Evolutionary conservation across 495 filamentous ascomycete genomes (phyloP).

Genomic region (Corynascus novoguineensis): DNA sequence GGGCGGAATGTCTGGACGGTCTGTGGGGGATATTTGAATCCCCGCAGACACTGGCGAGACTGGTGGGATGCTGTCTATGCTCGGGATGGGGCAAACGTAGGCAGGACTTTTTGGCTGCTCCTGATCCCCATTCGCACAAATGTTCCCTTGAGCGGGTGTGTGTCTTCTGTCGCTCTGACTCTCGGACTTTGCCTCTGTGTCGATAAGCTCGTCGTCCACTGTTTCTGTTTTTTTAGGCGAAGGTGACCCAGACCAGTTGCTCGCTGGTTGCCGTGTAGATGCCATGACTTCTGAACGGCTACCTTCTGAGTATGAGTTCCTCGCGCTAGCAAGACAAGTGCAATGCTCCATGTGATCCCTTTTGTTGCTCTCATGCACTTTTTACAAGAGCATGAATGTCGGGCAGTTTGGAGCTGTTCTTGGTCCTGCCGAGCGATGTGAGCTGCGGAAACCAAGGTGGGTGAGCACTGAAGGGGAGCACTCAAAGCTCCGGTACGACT

Average conservation of each 20-base stretch:
- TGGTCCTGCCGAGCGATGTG: not conserved
- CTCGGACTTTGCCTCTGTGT: conserved; percentile 1
- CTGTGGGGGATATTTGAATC: conserved; percentile 14
- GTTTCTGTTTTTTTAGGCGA: not conserved
- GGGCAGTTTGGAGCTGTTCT: not conserved
- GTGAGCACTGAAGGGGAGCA: not conserved
- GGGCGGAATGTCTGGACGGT: conserved; percentile 24
- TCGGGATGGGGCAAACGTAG: conserved; percentile 31
- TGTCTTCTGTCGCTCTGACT: conserved; percentile 5
- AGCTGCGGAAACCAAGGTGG: not conserved
- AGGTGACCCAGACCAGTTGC: not conserved
- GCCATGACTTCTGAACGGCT: not conserved
- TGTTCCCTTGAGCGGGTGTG: conserved; percentile 4
- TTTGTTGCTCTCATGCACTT: not conserved
- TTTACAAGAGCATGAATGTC: not conserved
- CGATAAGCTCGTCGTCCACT: not conserved
- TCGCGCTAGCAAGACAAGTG: not conserved
- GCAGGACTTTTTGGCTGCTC: conserved; percentile 24
- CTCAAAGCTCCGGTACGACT: not conserved
- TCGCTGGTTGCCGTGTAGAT: not conserved
- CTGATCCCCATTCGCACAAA: no score
- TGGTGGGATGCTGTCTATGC: conserved; percentile 24
- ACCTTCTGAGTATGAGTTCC: not conserved
- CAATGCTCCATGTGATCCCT: not conserved
- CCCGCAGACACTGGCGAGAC: conserved; percentile 21